A percentile compares a stretch with the other conserved stretches of the same genome.
Conservation (phyloP, 2,329 filamentous ascomycete species). For the Xylariales sp. region DNA sequence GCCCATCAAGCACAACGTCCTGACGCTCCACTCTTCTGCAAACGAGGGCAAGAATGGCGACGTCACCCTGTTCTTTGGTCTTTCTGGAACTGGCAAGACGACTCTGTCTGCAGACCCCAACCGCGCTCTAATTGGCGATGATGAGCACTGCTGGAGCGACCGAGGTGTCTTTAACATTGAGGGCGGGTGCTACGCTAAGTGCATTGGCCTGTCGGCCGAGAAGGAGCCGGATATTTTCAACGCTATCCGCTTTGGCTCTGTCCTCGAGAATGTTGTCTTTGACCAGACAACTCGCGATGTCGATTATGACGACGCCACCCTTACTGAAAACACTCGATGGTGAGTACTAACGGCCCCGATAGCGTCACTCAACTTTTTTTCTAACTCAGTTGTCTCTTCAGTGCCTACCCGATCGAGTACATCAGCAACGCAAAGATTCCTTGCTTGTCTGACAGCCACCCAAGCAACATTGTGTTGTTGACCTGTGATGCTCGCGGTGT, state of each 20-base stretch:
- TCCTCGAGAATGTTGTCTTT: conserved; percentile 98
- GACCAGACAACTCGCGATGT: conserved; percentile 84
- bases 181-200: conserved; percentile 99
- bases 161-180: conserved; percentile 98
- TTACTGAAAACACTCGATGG: conserved; percentile 97
- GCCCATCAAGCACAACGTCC: conserved; percentile 98
- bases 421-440: conserved; percentile 99
- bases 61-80: conserved; percentile 98
- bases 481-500: conserved; percentile 98
- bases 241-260: conserved; percentile 94
- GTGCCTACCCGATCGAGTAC: conserved; percentile 97
- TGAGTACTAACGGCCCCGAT: conserved; percentile 15
- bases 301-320: conserved; percentile 90
- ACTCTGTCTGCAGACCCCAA: conserved; percentile 96
- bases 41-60: conserved; percentile 95
- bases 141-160: conserved; percentile 99
- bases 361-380: not conserved
- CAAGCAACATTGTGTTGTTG: conserved; percentile 95
- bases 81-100: conserved; percentile 98
- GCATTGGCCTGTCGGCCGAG: conserved; percentile 92
- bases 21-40: conserved; percentile 96
- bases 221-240: conserved; percentile 98
- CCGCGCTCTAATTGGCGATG: conserved; percentile 92
- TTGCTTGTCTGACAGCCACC: conserved; percentile 81
- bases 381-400: conserved; percentile 17